These are phyloP conservation scores for Colletotrichum theobromicola DNA, from an alignment of 2,329 filamentous ascomycete species.

Conservation along the genomic window DNA sequence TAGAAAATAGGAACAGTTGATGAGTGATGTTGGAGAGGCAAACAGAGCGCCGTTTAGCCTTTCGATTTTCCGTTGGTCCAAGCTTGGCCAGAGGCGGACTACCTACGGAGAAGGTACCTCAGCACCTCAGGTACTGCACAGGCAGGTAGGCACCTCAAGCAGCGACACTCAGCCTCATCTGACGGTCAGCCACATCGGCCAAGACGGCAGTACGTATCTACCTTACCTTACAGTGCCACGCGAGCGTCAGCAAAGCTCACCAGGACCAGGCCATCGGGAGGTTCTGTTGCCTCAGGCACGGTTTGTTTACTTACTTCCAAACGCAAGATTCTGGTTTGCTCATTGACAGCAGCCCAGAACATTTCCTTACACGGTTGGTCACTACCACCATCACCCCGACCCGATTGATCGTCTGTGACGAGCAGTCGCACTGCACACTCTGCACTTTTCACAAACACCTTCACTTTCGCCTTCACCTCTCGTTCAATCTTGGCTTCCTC, in stretches of 20 bases:
- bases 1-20: background rate
- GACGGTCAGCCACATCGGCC: background rate
- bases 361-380: background rate
- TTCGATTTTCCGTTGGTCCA: slow-evolving; percentile 20
- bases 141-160: background rate
- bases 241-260: background rate
- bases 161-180: background rate
- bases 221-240: too few relatives aligned
- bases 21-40: background rate
- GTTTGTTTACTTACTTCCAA: slow-evolving; percentile 24
- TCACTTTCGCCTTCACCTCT: background rate
- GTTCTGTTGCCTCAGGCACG: slow-evolving; percentile 20
- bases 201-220: background rate
- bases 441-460: background rate
- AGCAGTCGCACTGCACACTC: background rate
- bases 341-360: background rate
- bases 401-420: background rate
- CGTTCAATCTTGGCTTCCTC: background rate
- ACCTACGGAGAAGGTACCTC: too few relatives aligned
- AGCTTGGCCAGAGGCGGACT: background rate
- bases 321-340: background rate
- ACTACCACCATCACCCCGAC: background rate
- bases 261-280: background rate
- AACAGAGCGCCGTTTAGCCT: background rate
- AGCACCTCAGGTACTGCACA: background rate